Percentiles rank a stretch among this genome's conserved stretches.
These are phyloP conservation scores for Hyparrhenia diplandra DNA, from an alignment of 176 grass and related monocot genomes.

Conservation along the genomic window DNA sequence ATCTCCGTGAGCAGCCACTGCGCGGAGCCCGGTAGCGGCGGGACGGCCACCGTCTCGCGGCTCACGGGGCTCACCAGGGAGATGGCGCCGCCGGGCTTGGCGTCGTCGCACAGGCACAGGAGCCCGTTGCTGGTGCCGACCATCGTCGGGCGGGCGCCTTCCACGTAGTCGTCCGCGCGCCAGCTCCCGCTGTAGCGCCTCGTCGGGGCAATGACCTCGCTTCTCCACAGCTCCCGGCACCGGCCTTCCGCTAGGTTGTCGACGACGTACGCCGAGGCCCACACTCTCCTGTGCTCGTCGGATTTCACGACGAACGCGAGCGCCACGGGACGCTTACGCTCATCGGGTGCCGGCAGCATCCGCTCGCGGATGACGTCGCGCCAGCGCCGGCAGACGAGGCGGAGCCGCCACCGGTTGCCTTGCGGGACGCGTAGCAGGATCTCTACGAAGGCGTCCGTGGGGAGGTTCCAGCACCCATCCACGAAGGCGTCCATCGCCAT, in stretches of 20 bases:
- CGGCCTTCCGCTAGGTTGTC: background rate
- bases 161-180: rapidly evolving
- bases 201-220: no score
- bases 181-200: background rate
- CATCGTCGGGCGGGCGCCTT: background rate
- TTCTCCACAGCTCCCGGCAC: background rate
- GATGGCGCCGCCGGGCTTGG: background rate
- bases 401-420: background rate
- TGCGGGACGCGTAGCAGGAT: background rate
- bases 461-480: background rate
- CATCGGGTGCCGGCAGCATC: background rate
- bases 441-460: background rate
- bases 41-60: background rate
- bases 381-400: conserved; percentile 17
- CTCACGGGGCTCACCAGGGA: background rate
- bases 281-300: background rate
- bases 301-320: background rate
- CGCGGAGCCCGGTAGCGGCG: background rate
- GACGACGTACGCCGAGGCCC: background rate
- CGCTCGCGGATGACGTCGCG: conserved; percentile 3
- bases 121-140: conserved; percentile 35
- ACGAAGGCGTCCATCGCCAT: background rate
- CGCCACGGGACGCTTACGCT: background rate
- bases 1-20: background rate
- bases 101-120: conserved; percentile 1